Conservation (phyloP, 2,329 filamentous ascomycete species). For the Bimuria novae-zelandiae region DNA sequence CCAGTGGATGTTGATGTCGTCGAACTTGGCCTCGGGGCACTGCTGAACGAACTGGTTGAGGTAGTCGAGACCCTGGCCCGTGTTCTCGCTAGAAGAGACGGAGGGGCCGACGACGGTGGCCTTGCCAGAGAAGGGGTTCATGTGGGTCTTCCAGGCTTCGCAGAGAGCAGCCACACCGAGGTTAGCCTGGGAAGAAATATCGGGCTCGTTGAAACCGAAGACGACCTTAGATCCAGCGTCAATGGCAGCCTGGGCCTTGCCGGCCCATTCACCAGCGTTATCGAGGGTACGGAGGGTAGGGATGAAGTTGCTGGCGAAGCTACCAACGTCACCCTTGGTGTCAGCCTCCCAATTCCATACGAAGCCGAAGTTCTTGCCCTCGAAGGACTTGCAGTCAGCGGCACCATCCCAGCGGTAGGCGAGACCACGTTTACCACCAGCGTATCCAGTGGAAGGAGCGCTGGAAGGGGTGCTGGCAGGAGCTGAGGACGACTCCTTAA, state of each 20-base stretch:
- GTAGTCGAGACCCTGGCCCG: constrained; percentile 37
- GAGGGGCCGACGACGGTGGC: constrained; percentile 41
- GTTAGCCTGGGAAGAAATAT: constrained; percentile 40
- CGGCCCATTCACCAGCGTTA: constrained; percentile 30
- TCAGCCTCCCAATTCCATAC: constrained; percentile 69
- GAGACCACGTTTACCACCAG: constrained; percentile 65
- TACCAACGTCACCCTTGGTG: constrained; percentile 46
- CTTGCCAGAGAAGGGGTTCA: constrained; percentile 34
- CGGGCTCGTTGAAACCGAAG: constrained; percentile 49
- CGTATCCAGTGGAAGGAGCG: constrained; percentile 29
- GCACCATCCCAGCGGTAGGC: constrained; percentile 64
- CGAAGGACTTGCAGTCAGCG: constrained; percentile 58
- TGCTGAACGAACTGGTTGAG: constrained; percentile 35
- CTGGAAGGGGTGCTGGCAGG: constrained; percentile 26
- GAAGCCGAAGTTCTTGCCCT: constrained; percentile 57
- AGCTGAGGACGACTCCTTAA: constrained; percentile 14
- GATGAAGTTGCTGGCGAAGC: constrained; percentile 58
- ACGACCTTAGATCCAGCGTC: constrained; percentile 38
- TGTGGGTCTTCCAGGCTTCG: constrained; percentile 36
- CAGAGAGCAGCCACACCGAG: constrained; percentile 39
- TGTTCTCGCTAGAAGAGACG: constrained; percentile 33
- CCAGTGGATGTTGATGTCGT: constrained; percentile 47
- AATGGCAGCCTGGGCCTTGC: constrained; percentile 48
- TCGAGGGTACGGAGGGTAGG: constrained; percentile 55
- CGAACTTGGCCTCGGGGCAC: constrained; percentile 42